A percentile compares a stretch with the other conserved stretches of the same genome.
These are phyloP conservation scores for Penicillium alfredii DNA, from an alignment of 495 filamentous ascomycete species.

Conservation along the genomic window DNA sequence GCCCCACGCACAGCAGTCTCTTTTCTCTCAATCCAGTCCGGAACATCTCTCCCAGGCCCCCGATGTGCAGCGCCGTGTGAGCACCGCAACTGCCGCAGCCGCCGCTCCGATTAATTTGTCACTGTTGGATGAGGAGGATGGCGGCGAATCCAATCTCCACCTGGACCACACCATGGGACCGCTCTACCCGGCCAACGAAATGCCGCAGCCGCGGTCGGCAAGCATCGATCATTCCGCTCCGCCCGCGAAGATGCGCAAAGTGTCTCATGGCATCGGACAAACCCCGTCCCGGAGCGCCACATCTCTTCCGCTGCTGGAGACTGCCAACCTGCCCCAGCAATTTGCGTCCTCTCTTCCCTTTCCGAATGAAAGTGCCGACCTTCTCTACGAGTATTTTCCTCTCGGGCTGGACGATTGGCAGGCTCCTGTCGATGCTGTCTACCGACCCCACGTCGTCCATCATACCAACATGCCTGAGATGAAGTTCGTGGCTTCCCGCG, in stretches of 20 bases:
- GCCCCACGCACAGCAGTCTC: slow-evolving; percentile 31
- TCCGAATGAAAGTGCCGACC: slow-evolving; percentile 69
- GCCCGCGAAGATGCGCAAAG: slow-evolving; percentile 40
- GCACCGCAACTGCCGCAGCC: slow-evolving; percentile 12
- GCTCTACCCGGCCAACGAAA: slow-evolving; percentile 21
- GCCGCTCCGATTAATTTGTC: slow-evolving; percentile 65
- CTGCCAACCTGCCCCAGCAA: slow-evolving; percentile 33
- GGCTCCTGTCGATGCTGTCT: slow-evolving; percentile 85
- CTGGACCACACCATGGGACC: slow-evolving; percentile 20
- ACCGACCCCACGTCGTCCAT: slow-evolving; percentile 88
- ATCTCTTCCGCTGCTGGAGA: slow-evolving; percentile 32
- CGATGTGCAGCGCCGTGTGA: slow-evolving; percentile 27
- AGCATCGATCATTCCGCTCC: slow-evolving; percentile 27
- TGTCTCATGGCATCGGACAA: slow-evolving; percentile 32
- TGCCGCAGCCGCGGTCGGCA: slow-evolving; percentile 17
- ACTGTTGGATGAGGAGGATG: slow-evolving; percentile 65
- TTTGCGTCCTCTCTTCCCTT: slow-evolving; percentile 41
- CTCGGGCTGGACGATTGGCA: slow-evolving; percentile 88
- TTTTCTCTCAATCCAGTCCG: slow-evolving; percentile 51
- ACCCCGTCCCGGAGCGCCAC: slow-evolving; percentile 27
- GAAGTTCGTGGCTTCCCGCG: slow-evolving; percentile 62
- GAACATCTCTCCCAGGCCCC: slow-evolving; percentile 39
- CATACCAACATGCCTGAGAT: slow-evolving; percentile 76
- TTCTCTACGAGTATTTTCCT: slow-evolving; percentile 89
- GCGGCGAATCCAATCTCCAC: slow-evolving; percentile 17